Conservation (phyloP, 2,329 filamentous ascomycete genomes). For the Dothideomycetidae sp. region DNA sequence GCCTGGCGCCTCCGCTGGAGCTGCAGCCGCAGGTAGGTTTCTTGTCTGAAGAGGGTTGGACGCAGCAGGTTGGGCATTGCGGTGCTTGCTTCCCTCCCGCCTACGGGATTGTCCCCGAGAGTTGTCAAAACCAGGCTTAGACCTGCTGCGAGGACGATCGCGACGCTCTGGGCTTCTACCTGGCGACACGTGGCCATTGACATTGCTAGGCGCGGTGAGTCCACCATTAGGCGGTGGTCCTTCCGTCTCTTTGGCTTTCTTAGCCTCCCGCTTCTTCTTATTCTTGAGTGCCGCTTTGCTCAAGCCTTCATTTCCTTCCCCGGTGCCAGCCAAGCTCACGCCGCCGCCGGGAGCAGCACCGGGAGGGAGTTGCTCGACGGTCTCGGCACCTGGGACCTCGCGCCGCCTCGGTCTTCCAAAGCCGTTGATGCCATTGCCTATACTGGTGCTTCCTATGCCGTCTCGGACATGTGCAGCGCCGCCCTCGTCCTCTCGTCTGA, state of each 20-base stretch:
- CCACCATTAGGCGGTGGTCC: constrained; percentile 36
- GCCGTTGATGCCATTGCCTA: constrained; percentile 52
- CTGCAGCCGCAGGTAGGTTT: constrained; percentile 28
- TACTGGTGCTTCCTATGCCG: constrained; percentile 45
- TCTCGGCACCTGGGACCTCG: constrained; percentile 75
- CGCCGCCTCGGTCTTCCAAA: constrained; percentile 63
- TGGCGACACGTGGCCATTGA: constrained; percentile 25
- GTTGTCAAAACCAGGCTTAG: constrained; percentile 18
- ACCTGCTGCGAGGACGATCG: constrained; percentile 21
- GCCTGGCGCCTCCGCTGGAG: constrained; percentile 27
- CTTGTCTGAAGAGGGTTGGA: constrained; percentile 4
- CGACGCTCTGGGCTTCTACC: constrained; percentile 14
- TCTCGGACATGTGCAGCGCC: constrained; percentile 79
- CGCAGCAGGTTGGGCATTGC: not conserved
- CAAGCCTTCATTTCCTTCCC: constrained; percentile 54
- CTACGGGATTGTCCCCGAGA: constrained; percentile 16
- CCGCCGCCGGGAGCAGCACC: constrained; percentile 54
- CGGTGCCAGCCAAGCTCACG: constrained; percentile 48
- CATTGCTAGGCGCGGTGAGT: constrained; percentile 29
- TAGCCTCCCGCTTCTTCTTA: constrained; percentile 94
- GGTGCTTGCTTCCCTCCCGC: constrained; percentile 11
- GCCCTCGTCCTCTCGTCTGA: constrained; percentile 95
- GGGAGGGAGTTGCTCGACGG: constrained; percentile 48
- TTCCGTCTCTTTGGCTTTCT: constrained; percentile 74
- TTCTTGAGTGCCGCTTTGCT: constrained; percentile 85